A percentile compares a stretch with the other conserved stretches of the same genome.
phyloP scores from a whole-genome alignment of 139 green algal species.

The Trebouxia sp. region DNA sequence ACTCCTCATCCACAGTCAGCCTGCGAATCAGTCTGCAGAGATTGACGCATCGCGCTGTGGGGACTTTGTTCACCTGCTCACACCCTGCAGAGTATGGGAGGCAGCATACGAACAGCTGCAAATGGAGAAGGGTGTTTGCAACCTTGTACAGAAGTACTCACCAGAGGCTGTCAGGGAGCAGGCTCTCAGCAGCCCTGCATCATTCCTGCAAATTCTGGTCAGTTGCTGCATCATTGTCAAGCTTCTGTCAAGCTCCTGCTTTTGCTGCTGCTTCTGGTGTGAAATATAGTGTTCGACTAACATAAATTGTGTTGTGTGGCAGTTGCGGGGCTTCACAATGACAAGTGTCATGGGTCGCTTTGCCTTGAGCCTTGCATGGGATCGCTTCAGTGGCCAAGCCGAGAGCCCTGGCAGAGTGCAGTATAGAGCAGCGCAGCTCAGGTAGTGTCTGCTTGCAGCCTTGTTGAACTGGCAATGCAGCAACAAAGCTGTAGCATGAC shows the following conservation, averaged over 20 bases:
- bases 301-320: not conserved
- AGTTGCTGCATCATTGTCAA: not conserved
- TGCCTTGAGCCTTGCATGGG: constrained; percentile 48
- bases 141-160: constrained; percentile 47
- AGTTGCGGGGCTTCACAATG: constrained; percentile 55
- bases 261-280: not conserved
- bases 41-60: not conserved
- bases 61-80: not conserved
- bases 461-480: not conserved
- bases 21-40: not conserved
- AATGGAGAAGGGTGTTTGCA: constrained; percentile 60
- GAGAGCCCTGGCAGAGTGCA: constrained; percentile 60
- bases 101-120: constrained; percentile 56
- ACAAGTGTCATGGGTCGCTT: constrained; percentile 51
- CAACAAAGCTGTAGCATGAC: too few species aligned
- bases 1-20: not conserved
- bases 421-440: constrained; percentile 78
- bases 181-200: constrained; percentile 18
- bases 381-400: constrained; percentile 46
- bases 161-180: constrained; percentile 42
- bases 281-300: not conserved
- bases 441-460: constrained; percentile 34
- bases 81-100: constrained; percentile 30
- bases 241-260: not conserved
- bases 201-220: constrained; percentile 34